These are phyloP conservation scores for Camelina neglecta DNA, from an alignment of 345 rosid genomes.

Conservation along the genomic window DNA sequence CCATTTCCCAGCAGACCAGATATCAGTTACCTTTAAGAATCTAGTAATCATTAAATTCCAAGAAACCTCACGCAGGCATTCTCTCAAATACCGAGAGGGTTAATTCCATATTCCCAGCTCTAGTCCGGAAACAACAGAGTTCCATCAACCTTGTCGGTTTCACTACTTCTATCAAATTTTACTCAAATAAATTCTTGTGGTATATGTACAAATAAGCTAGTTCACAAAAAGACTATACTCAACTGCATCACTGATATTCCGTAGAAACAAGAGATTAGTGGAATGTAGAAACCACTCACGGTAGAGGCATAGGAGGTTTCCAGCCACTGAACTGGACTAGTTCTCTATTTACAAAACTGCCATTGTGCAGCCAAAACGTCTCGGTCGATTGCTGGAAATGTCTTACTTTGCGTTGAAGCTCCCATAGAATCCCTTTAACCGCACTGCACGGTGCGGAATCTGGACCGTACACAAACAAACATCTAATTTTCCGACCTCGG, in stretches of 20 bases:
- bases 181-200: not conserved
- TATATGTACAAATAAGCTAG: slow-evolving; percentile 25
- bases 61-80: too few relatives aligned
- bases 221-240: slow-evolving; percentile 18
- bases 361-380: slow-evolving; percentile 97
- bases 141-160: not conserved
- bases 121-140: too few relatives aligned
- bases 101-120: too few relatives aligned
- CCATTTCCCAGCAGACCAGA: slow-evolving; percentile 33
- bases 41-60: too few relatives aligned
- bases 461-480: slow-evolving; percentile 79
- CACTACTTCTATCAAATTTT: not conserved
- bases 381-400: slow-evolving; percentile 85
- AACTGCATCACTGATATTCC: not conserved
- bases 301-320: slow-evolving; percentile 82
- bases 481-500: slow-evolving; percentile 69
- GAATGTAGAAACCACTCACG: slow-evolving; percentile 44
- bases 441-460: slow-evolving; percentile 78
- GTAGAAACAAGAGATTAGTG: slow-evolving; percentile 5
- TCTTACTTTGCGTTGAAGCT: slow-evolving; percentile 92
- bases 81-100: too few relatives aligned
- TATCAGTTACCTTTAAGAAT: too few relatives aligned
- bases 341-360: slow-evolving; percentile 66
- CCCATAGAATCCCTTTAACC: slow-evolving; percentile 84
- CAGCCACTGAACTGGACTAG: slow-evolving; percentile 73